Evolutionary conservation across 2,329 filamentous ascomycete genomes (phyloP).

Genomic region (Didymella keratinophila): DNA sequence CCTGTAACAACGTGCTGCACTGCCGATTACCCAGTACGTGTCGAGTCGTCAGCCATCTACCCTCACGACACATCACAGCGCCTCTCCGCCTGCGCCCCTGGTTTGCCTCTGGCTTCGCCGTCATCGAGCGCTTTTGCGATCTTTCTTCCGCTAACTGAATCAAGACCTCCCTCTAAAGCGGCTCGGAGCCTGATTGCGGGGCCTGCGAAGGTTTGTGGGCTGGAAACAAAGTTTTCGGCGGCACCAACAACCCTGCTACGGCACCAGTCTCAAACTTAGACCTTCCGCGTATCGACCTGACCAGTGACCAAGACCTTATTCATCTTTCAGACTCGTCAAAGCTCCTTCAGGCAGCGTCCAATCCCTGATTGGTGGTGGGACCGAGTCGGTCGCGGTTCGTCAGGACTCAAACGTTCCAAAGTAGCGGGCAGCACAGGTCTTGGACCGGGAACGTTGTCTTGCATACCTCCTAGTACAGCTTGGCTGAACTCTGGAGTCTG

Average conservation of each 20-base stretch:
- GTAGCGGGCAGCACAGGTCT: constrained; percentile 30
- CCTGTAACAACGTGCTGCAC: constrained; percentile 23
- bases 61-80: constrained; percentile 24
- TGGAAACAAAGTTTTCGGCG: constrained; percentile 49
- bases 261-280: constrained; percentile 50
- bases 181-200: constrained; percentile 35
- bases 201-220: constrained; percentile 42
- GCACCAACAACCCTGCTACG: constrained; percentile 46
- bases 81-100: not conserved
- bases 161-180: constrained; percentile 29
- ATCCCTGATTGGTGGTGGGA: constrained; percentile 29
- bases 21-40: constrained; percentile 15
- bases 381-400: constrained; percentile 20
- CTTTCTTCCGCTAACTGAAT: constrained; percentile 24
- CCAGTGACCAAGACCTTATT: constrained; percentile 34
- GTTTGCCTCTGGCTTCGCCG: constrained; percentile 6
- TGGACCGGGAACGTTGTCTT: constrained; percentile 39
- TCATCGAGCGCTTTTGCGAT: constrained; percentile 21
- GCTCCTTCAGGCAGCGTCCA: constrained; percentile 26
- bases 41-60: constrained; percentile 14
- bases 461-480: constrained; percentile 40
- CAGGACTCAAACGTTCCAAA: constrained; percentile 38
- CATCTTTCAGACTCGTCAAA: constrained; percentile 38
- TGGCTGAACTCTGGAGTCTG: constrained; percentile 40
- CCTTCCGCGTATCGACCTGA: constrained; percentile 28